phyloP scores from a whole-genome alignment of 176 grass and related monocot genomes.

The Calamus simplicifolius region DNA sequence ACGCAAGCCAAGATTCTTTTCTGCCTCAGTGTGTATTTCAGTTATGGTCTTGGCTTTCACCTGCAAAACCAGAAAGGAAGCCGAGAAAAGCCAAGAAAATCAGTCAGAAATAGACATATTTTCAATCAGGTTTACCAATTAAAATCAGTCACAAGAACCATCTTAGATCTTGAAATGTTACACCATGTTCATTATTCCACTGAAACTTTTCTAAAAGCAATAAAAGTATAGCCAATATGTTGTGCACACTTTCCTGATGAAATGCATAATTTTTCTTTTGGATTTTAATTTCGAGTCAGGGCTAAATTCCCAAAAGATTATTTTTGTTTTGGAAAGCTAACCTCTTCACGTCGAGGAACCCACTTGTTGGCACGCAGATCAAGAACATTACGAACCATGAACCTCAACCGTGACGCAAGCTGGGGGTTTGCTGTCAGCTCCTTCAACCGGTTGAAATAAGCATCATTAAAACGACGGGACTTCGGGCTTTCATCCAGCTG shows the following conservation, averaged over 20 bases:
- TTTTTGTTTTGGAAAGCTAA: constrained; percentile 9
- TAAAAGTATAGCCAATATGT: no score
- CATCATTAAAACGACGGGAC: constrained; percentile 58
- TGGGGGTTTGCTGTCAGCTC: constrained; percentile 50
- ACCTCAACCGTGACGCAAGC: constrained; percentile 54
- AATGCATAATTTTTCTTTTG: no score
- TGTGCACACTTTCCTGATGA: no score
- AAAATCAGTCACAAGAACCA: no score
- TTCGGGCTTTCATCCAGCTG: constrained; percentile 75
- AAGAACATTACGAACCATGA: constrained; percentile 74
- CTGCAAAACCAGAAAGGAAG: constrained; percentile 34
- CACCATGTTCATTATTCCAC: no score
- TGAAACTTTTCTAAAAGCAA: no score
- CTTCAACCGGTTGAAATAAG: constrained; percentile 74
- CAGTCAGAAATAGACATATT: no score
- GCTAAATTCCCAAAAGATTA: no score
- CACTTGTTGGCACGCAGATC: constrained; percentile 77
- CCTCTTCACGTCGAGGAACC: constrained; percentile 91
- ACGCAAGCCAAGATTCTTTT: constrained; percentile 75
- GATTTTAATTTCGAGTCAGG: no score
- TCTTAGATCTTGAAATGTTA: no score
- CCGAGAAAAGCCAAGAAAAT: no score
- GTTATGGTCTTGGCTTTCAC: constrained; percentile 88
- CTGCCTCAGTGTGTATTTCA: constrained; percentile 82
- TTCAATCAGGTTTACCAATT: no score